phyloP scores from a whole-genome alignment of 192 early-diverging fungal species.

The Coemansia asiatica region DNA sequence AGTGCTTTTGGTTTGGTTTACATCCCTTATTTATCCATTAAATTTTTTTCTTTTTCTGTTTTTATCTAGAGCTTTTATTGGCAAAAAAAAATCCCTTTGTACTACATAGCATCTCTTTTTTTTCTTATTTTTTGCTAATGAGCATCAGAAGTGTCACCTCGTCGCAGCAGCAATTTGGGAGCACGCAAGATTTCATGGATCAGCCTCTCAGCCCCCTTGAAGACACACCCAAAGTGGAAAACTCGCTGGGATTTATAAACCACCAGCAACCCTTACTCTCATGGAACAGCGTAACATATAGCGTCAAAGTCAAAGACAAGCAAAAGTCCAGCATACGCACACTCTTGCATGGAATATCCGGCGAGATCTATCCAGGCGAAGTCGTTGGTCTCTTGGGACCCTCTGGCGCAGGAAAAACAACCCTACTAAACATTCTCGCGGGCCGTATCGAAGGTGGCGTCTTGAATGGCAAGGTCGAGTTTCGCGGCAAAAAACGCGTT shows the following conservation, averaged over 20 bases:
- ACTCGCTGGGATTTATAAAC: background rate
- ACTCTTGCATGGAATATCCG: slow-evolving; percentile 70
- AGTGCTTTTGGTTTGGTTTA: too few relatives aligned
- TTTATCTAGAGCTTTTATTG: too few relatives aligned
- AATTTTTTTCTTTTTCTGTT: background rate
- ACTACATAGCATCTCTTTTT: background rate
- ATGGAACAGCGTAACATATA: slow-evolving; percentile 47
- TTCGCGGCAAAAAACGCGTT: slow-evolving; percentile 72
- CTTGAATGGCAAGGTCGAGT: slow-evolving; percentile 71
- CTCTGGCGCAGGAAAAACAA: slow-evolving; percentile 92
- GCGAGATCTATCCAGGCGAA: slow-evolving; percentile 78
- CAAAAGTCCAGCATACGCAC: slow-evolving; percentile 42
- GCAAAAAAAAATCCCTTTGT: background rate
- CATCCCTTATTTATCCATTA: background rate
- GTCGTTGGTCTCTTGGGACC: slow-evolving; percentile 93
- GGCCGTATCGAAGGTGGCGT: slow-evolving; percentile 67
- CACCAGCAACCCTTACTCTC: slow-evolving; percentile 37
- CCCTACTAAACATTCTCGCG: slow-evolving; percentile 86
- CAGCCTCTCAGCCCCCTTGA: slow-evolving; percentile 42
- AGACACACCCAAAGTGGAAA: background rate
- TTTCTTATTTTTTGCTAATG: background rate
- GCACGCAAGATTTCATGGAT: slow-evolving; percentile 53
- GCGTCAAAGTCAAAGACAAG: slow-evolving; percentile 49
- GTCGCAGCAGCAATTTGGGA: slow-evolving; percentile 39
- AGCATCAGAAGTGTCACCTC: slow-evolving; percentile 20